Conservation (phyloP, 2,329 filamentous ascomycete species). For the Septoria petroselini region DNA sequence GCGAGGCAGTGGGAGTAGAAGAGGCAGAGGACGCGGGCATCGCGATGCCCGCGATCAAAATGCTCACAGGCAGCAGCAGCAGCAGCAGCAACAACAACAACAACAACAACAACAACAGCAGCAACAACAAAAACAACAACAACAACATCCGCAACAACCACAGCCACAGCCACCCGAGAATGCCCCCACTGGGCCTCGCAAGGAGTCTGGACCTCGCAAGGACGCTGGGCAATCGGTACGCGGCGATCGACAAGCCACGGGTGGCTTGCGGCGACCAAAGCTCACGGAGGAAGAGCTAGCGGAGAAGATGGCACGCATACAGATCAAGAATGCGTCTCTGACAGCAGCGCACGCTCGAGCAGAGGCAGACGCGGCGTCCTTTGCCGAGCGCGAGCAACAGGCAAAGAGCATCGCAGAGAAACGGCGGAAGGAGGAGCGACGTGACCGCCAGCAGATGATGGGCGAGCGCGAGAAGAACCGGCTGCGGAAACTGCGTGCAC, state of each 20-base stretch:
- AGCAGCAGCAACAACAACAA: slow-evolving; percentile 1
- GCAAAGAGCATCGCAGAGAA: slow-evolving; percentile 51
- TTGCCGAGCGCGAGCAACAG: slow-evolving; percentile 61
- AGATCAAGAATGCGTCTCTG: slow-evolving; percentile 59
- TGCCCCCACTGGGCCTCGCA: slow-evolving; percentile 27
- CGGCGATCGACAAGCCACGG: slow-evolving; percentile 38
- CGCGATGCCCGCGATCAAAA: slow-evolving; percentile 14
- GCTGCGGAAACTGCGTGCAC: slow-evolving; percentile 56
- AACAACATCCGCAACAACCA: not conserved
- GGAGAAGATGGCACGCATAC: slow-evolving; percentile 59
- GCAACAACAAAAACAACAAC: not conserved
- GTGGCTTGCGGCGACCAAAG: slow-evolving; percentile 50
- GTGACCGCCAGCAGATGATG: slow-evolving; percentile 59
- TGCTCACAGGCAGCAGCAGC: not conserved
- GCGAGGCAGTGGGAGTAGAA: slow-evolving; percentile 13
- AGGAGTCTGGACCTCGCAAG: slow-evolving; percentile 25
- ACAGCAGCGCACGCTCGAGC: slow-evolving; percentile 61
- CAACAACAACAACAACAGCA: slow-evolving; percentile 19
- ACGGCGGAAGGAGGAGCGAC: slow-evolving; percentile 49
- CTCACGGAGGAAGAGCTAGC: slow-evolving; percentile 63
- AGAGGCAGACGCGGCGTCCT: slow-evolving; percentile 65
- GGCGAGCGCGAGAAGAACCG: slow-evolving; percentile 61
- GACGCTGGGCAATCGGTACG: slow-evolving; percentile 33
- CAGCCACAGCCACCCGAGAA: slow-evolving; percentile 21
- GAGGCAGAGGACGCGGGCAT: slow-evolving; percentile 27